Conservation (phyloP, 805 yeast genomes). For the Candida hispaniensis region DNA sequence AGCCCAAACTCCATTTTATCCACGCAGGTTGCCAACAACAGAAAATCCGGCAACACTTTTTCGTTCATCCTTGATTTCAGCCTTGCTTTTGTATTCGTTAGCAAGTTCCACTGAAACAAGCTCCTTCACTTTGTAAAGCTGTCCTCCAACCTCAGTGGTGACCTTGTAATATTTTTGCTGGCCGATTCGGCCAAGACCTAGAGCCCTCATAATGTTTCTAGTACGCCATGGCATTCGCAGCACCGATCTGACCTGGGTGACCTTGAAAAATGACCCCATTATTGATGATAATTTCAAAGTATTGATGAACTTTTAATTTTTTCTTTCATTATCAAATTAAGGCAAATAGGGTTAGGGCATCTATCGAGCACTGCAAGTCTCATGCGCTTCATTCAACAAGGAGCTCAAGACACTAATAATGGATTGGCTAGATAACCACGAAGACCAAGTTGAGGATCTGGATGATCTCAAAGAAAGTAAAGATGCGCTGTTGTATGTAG, state of each 20-base stretch:
- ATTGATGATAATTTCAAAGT: too few relatives aligned
- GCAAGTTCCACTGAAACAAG: conserved; percentile 71
- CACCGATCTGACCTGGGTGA: conserved; percentile 69
- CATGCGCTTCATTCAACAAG: too few relatives aligned
- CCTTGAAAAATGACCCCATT: conserved; percentile 56
- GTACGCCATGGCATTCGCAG: conserved; percentile 71
- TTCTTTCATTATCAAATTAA: too few relatives aligned
- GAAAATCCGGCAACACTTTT: conserved; percentile 12
- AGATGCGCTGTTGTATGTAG: conserved; percentile 30
- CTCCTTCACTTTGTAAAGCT: conserved; percentile 73
- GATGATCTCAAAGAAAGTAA: conserved; percentile 22
- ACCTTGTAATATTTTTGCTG: conserved; percentile 62
- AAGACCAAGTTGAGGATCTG: conserved; percentile 13
- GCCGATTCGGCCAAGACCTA: conserved; percentile 70
- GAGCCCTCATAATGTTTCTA: conserved; percentile 51
- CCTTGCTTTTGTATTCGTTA: conserved; percentile 29
- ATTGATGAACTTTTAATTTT: too few relatives aligned
- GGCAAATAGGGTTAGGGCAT: too few relatives aligned
- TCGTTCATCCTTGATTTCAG: conserved; percentile 11
- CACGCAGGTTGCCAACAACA: conserved; percentile 14
- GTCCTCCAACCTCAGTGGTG: conserved; percentile 74
- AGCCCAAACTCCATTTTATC: too few relatives aligned
- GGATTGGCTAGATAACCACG: conserved; percentile 13
- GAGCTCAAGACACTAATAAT: too few relatives aligned
- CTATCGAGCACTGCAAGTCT: too few relatives aligned